Evolutionary conservation across 139 green algal genomes (phyloP), one percentile per base, ranked within the genome.

Genomic region (Micractinium conductrix): DNA sequence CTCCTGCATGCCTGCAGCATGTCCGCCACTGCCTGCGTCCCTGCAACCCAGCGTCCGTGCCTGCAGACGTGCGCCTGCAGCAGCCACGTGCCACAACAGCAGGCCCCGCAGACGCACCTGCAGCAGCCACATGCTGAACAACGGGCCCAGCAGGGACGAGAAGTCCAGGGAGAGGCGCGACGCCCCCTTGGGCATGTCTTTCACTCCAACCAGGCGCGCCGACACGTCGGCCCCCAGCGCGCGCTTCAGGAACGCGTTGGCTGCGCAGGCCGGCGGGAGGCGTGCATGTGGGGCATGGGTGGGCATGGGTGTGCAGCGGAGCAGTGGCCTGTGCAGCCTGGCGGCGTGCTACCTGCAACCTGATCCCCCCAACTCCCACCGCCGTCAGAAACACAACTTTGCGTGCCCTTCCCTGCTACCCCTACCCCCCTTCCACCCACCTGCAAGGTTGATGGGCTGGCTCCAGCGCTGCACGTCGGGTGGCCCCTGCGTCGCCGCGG

Each of bases 81-180:
- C 43, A 21, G n/a, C 91, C 93, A 96, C 87, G 94, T 93, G 81
- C 93, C 93, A n/a, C 86, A 97, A 96, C 16, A 97, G 83, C 8
- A 92, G 93, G 14, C 94, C 94, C 48, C 96, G 89, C 33, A 97
- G 85, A 0, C 79, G 40, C 44, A 74, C 78, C 60, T 93, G 90
- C 74, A 95, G 72, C 42, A 96, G 53, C 92, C 94, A 97, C 90
- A 96, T 94, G 78, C 93, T 94, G 86, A 98, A 97, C 5, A 98
- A 83, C 3, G 95, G 95, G 10, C 95, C 95, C 53, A 98, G 90
- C 40, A 98, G 86, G 53, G 89, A 92, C 4, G 91, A 92, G 62
- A 98, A 94, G 86, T 98, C 94, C 33, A 98, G 83, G 38, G 58
- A 68, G 4, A 98, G 89, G 26, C 69, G 60, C 19, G 50, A 91